Evolutionary conservation across 2,329 filamentous ascomycete genomes (phyloP).

Genomic region (Zymoseptoria tritici): DNA sequence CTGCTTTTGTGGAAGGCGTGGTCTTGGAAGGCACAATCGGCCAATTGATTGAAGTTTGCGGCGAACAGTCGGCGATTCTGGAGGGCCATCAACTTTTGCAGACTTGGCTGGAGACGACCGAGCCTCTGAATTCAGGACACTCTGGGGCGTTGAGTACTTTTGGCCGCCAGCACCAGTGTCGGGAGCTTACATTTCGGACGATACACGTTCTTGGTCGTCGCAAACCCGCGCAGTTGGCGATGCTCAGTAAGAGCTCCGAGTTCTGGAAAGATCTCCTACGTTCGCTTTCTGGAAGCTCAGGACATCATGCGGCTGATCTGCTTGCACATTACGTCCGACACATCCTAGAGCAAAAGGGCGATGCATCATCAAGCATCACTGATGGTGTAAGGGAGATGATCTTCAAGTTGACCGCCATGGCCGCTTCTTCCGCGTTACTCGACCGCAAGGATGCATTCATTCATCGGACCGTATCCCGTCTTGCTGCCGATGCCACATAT

Average conservation of each 20-base stretch:
- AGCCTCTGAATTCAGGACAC: background rate
- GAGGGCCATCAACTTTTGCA: constrained; percentile 3
- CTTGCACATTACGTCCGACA: background rate
- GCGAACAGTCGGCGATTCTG: background rate
- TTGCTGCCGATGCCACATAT: background rate
- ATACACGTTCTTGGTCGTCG: background rate
- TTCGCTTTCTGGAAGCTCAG: background rate
- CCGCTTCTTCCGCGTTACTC: background rate
- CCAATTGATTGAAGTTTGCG: constrained; percentile 7
- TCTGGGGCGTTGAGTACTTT: background rate
- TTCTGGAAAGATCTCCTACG: constrained; percentile 5
- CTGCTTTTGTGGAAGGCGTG: constrained; percentile 31
- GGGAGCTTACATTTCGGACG: background rate
- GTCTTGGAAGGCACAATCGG: constrained; percentile 14
- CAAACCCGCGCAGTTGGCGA: background rate
- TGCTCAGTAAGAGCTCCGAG: background rate
- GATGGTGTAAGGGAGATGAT: background rate
- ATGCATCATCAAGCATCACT: background rate
- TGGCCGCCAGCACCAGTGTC: background rate
- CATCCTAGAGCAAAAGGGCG: background rate
- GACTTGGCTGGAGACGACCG: constrained; percentile 1
- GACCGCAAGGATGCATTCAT: background rate
- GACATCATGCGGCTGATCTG: background rate
- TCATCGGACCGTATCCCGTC: background rate
- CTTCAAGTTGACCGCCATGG: constrained; percentile 6